Evolutionary conservation across 352 stramenopile species (phyloP).

Genomic region (Phytophthora melonis): DNA sequence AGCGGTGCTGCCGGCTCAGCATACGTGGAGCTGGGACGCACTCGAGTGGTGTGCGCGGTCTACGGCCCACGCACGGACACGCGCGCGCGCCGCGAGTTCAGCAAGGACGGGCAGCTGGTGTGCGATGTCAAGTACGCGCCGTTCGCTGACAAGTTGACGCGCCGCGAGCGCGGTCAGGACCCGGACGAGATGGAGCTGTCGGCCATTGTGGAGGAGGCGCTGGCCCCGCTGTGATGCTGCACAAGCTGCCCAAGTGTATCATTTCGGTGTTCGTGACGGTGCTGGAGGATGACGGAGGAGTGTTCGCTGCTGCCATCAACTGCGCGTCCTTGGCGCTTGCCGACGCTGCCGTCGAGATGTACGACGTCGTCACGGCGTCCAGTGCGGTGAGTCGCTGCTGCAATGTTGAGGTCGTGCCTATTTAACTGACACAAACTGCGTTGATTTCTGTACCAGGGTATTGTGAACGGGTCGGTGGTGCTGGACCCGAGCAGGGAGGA

Average conservation of each 20-base stretch:
- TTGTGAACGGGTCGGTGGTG: constrained; percentile 65
- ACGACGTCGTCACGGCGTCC: constrained; percentile 88
- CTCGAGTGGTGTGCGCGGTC: constrained; percentile 88
- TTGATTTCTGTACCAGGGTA: constrained; percentile 35
- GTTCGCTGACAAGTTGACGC: constrained; percentile 70
- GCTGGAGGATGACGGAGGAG: constrained; percentile 86
- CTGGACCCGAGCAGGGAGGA: constrained; percentile 81
- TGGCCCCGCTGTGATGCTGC: constrained; percentile 85
- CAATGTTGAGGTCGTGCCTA: neutral
- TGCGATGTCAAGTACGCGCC: constrained; percentile 92
- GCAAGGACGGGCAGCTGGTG: constrained; percentile 84
- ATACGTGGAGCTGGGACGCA: constrained; percentile 91
- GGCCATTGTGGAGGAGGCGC: constrained; percentile 73
- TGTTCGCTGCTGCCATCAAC: constrained; percentile 85
- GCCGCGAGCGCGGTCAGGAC: constrained; percentile 80
- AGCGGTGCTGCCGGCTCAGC: constrained; percentile 88
- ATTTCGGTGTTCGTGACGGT: constrained; percentile 91
- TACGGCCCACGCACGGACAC: constrained; percentile 89
- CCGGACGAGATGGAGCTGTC: constrained; percentile 86
- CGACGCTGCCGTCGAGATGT: constrained; percentile 93
- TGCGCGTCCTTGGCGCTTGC: constrained; percentile 89
- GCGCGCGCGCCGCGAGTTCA: constrained; percentile 81
- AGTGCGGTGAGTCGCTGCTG: constrained; percentile 54
- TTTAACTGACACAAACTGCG: constrained; percentile 2
- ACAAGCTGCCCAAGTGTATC: constrained; percentile 91